These are phyloP conservation scores for Trichoderma lentiforme DNA, from an alignment of 2,329 filamentous ascomycete genomes.

Conservation along the genomic window DNA sequence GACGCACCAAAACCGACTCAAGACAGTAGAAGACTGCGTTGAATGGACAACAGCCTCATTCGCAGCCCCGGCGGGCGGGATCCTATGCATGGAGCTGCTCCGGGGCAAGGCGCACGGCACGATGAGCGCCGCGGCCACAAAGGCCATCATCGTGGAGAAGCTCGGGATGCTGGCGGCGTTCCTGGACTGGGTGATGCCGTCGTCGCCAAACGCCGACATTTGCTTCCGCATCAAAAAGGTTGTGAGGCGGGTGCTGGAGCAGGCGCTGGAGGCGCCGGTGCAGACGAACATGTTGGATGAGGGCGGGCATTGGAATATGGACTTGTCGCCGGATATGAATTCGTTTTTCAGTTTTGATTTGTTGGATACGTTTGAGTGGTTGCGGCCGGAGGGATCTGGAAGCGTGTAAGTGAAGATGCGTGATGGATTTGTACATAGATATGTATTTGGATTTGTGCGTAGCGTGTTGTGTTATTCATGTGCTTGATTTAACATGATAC, in stretches of 20 bases:
- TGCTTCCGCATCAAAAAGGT: constrained; percentile 38
- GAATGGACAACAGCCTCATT: constrained; percentile 49
- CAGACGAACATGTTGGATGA: neutral
- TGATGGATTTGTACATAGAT: neutral
- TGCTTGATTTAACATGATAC: neutral
- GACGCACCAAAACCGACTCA: constrained; percentile 44
- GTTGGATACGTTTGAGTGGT: constrained; percentile 49
- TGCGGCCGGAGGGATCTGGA: constrained; percentile 24
- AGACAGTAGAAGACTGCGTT: constrained; percentile 38
- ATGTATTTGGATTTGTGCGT: neutral
- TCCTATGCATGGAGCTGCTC: constrained; percentile 48
- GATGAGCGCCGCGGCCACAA: constrained; percentile 29
- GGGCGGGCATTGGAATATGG: constrained; percentile 6
- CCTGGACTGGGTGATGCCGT: constrained; percentile 45
- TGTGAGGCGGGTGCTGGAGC: constrained; percentile 45
- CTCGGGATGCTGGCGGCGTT: constrained; percentile 48
- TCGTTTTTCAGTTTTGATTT: constrained; percentile 46
- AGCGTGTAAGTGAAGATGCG: neutral
- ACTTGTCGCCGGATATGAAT: constrained; percentile 14
- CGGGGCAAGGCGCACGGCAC: constrained; percentile 23
- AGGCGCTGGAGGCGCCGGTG: constrained; percentile 29
- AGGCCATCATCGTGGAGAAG: constrained; percentile 48
- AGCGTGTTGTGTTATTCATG: neutral
- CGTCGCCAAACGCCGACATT: constrained; percentile 44
- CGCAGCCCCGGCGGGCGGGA: constrained; percentile 44